Base-by-base conservation (phyloP, 2,329 filamentous ascomycete species). In the Fusarium tricinctum region DNA sequence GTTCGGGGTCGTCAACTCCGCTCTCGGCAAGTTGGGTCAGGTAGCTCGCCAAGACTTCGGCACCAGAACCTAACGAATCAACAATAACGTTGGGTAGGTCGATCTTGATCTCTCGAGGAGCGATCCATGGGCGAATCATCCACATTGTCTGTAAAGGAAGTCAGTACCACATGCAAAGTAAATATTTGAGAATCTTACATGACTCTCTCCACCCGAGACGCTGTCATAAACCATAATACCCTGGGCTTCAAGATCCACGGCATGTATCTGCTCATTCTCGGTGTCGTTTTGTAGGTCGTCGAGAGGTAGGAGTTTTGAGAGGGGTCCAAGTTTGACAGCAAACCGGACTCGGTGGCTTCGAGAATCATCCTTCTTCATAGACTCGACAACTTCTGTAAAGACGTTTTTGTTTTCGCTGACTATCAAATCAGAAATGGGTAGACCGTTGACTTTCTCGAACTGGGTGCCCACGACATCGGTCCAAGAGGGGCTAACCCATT, bases 221-320 rank as follows among this genome's bases (percentile, higher is more conserved):
- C 92, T 89, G 78, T 98, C 94, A 77, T 97, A 98, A 8, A 98
- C 93, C 91, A 98, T 97, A 76, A 99, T 99, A 22, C 96, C 96
- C 80, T 99, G 96, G 8, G 93, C 97, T 81, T 99, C 97, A 62
- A 99, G 86, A 66, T 94, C 91, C 63, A 97, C 85, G 39, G 88
- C 66, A 57, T 79, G 84, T 58, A 72, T 66, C 47, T 74, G 69
- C 49, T 60, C 79, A 76, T 55, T 81, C 76, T 81, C 74, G 47
- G 77, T 72, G 43, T 79, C 79, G 28, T 81, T 79, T 60, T 79
- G 76, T 15, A 81, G 72, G 32, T 77, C 76, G 22, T 83, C 81
- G 68, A 82, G 45, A 26, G 84, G 80, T 23, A 86, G 83, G 49
- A 94, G 81, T 70, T 89, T 89, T 14, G 92, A 94, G 40, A 88